Conservation (phyloP, 2,329 filamentous ascomycete genomes). For the Cladosporium austrohemisphaericum region DNA sequence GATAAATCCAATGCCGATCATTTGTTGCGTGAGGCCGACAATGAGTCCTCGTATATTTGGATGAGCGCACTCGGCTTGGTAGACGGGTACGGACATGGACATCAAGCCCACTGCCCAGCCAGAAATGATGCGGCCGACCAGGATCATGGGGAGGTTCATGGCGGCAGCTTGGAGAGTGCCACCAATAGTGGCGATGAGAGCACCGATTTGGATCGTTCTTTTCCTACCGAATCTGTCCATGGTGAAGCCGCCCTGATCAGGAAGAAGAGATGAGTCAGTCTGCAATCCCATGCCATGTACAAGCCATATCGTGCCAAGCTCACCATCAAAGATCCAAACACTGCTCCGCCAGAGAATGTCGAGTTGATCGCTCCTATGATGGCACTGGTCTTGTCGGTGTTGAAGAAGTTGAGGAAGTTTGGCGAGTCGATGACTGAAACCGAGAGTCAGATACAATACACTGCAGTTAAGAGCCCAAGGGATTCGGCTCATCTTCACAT, state of each 20-base stretch:
- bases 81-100: conserved; percentile 59
- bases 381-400: conserved; percentile 36
- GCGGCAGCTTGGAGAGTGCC: conserved; percentile 58
- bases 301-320: conserved; percentile 15
- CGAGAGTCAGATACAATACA: not conserved
- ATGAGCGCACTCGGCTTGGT: conserved; percentile 61
- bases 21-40: conserved; percentile 55
- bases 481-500: not conserved
- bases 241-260: conserved; percentile 43
- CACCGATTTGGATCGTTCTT: conserved; percentile 58
- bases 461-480: too few relatives aligned
- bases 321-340: conserved; percentile 46
- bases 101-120: conserved; percentile 58
- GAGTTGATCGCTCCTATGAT: conserved; percentile 40
- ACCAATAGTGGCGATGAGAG: conserved; percentile 55
- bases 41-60: conserved; percentile 56
- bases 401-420: conserved; percentile 57
- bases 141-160: conserved; percentile 54
- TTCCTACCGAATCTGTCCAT: conserved; percentile 60
- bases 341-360: conserved; percentile 30
- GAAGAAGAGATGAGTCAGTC: not conserved
- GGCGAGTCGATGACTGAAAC: conserved; percentile 47
- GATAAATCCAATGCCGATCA: conserved; percentile 56
- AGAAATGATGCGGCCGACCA: conserved; percentile 56
- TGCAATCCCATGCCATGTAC: not conserved